Evolutionary conservation across 1,284 basidiomycete genomes (phyloP), one percentile per base, ranked within the genome.

Genomic region (Leccinum huronense): DNA sequence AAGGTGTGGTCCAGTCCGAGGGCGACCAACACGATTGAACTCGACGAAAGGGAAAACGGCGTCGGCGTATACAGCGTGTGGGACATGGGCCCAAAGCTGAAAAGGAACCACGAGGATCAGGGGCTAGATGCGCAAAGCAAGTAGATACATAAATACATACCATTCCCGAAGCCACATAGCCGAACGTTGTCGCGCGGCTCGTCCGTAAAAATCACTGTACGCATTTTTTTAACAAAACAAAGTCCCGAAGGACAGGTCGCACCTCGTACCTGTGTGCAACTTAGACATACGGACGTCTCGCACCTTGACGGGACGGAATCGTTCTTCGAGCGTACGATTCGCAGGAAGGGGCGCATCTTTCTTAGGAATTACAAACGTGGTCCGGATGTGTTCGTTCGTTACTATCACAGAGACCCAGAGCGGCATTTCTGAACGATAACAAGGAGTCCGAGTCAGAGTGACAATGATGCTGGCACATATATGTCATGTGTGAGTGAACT

Each of bases 1-100:
- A 98, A 84, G 0, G 96, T 97, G 75, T 99, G 97, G 72, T 99
- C 97, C 73, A 95, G 95, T 2, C 93, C 97, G 2, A 96, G 81
- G 0, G 95, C 94, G 55, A 98, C 84, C 3, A 86, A 80, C 2
- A 82, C 74, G 48, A 84, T 75, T 11, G 82, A 81, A 55, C 87
- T 80, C 2, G 82, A 77, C 60, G 88, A 86, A 38, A 75, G 55
- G 1, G 84, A 77, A 14, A 95, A 78, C 0, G 83, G 79, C 34
- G 87, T 86, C 27, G 91, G 81, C 3, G 81, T 80, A 68, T 93
- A 91, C 73, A 97, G 93, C 4, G 92, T 94, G 70, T 95, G 90
- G 40, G 92, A 84, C 5, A 84, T 83, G 11, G 85, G 83, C 0
- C 95, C 95, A 2, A 96, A 81, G 16, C 91, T 90, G 53, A 36